Evolutionary conservation across 306 rosid species (phyloP).

Genomic region (Casuarina cunninghamiana): DNA sequence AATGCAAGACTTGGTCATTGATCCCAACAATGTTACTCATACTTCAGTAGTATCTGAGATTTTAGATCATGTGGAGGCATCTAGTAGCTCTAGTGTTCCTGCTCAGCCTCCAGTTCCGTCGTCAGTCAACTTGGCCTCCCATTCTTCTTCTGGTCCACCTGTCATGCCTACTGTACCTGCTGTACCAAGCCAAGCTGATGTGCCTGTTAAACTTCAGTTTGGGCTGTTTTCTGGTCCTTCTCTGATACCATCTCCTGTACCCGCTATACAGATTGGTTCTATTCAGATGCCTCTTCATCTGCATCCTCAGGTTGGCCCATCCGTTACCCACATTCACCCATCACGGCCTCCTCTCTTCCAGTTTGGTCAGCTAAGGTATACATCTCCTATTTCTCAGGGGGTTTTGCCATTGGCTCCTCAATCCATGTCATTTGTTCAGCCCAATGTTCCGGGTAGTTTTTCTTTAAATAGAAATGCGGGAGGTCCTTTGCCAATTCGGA

Average conservation of each 20-base stretch:
- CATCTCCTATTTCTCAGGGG: conserved; percentile 80
- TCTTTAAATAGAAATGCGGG: conserved; percentile 60
- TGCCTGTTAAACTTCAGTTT: conserved; percentile 88
- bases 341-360: conserved; percentile 90
- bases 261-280: conserved; percentile 96
- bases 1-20: conserved; percentile 46
- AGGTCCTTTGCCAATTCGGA: conserved; percentile 54
- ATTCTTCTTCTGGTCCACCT: conserved; percentile 47
- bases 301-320: conserved; percentile 75
- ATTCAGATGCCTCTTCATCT: conserved; percentile 98
- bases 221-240: conserved; percentile 98
- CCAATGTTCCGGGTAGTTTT: conserved; percentile 57
- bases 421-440: conserved; percentile 71
- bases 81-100: conserved; percentile 47
- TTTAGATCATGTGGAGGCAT: conserved; percentile 46
- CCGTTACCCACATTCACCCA: conserved; percentile 70
- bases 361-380: conserved; percentile 89
- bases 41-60: conserved; percentile 39
- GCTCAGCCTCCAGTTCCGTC: conserved; percentile 48
- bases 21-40: conserved; percentile 43
- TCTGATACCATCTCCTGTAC: conserved; percentile 89
- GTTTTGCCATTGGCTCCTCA: conserved; percentile 77
- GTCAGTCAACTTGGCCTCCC: conserved; percentile 47
- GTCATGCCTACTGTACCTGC: conserved; percentile 47
- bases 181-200: conserved; percentile 62